Base-by-base conservation (phyloP, 306 rosid genomes). In the Cucurbita maxima region DNA sequence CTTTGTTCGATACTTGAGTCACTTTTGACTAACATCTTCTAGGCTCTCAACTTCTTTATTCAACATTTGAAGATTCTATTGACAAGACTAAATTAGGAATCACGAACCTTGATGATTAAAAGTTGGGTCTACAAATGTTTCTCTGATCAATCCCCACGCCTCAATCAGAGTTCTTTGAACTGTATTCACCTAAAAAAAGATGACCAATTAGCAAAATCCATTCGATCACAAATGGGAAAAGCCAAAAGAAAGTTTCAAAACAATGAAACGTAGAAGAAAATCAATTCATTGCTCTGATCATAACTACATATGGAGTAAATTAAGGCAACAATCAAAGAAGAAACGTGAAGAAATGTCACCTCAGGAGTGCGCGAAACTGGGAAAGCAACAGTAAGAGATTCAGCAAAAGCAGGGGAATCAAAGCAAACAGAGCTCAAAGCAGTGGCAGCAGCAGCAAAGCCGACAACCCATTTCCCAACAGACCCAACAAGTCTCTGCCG, bases 151-250 rank as follows among this genome's bases (percentile, higher is more conserved):
- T 79, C 98, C 95, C 98, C 98, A 94, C 75, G 98, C 94, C 78
- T 94, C 98, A 79, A 94, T 96, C 52, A 94, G 95, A 76, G 98
- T 94, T 83, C 96, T 89, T 74, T 94, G 98, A 75, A 90, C 98
- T 79, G 88, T 86, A 83, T 94, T 94, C 84, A 94, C 98, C 98
- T 92, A 75, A 81, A 18, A 18, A 79, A 78, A 55, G 81, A 54
- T 15, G 43, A 75, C 30, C 48, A 80, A 57, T 81, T 56, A 79
- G 79, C 57, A 63, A 61, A 13, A 11, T 20, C 8, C 74, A 52
- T 36, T 51, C 37, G 36, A 41, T 64, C 36, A 64, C 53, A 64
- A 18, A 64, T 18, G 52, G 52, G 34, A 64, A 41, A 9, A 41
- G 4, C 9, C 72, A 44, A 67, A 67, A 67, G 6, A 45, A 64